Evolutionary conservation across 495 filamentous ascomycete genomes (phyloP), one percentile per base, ranked within the genome.

Genomic region (Letharia columbiana): DNA sequence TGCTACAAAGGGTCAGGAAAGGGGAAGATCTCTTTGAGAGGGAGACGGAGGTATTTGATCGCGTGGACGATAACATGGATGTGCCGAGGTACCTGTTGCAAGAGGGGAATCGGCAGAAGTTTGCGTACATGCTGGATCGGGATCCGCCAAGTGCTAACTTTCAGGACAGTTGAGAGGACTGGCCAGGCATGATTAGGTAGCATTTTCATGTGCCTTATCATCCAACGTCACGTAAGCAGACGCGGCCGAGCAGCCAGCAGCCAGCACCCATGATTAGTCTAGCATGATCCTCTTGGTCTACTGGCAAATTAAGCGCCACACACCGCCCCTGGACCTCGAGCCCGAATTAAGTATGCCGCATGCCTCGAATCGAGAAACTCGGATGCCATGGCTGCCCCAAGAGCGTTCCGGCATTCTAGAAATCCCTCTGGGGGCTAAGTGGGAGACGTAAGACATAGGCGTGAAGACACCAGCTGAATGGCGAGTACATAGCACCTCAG

Each of bases 1-100:
- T 86, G 20, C 77, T 78, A 7, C 74, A 80, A 33, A 67, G 75
- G 17, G 79, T 86, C 28, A 69, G 83, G 37, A 68, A 73, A 28
- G 83, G 83, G 1, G 69, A 71, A 47, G 83, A 85, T 66, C 65
- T 83, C 2, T 85, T 81, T 77, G 80, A 82, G 33, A 72, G 83
- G 15, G 66, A 74, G 33, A 71, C 66, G 2, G 73, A 84, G 71
- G 44, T 71, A 8, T 85, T 78, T 67, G 79, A 81, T 10, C 72
- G 77, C 40, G 68, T 82, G 23, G 72, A 73, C 33, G 65, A 62
- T 13, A 77, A 82, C 18, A 65, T 68, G 31, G 82, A 84, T 62
- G 66, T 83, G 61, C 81, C 81, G 41, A 39, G 39, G 33, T 77
- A 78, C 33, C 65, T 84, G 62, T 18, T 60, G 35, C 42, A 59